Evolutionary conservation across 2,329 filamentous ascomycete species (phyloP), one percentile per base, ranked within the genome.

Genomic region (Myrmaecium sp.): DNA sequence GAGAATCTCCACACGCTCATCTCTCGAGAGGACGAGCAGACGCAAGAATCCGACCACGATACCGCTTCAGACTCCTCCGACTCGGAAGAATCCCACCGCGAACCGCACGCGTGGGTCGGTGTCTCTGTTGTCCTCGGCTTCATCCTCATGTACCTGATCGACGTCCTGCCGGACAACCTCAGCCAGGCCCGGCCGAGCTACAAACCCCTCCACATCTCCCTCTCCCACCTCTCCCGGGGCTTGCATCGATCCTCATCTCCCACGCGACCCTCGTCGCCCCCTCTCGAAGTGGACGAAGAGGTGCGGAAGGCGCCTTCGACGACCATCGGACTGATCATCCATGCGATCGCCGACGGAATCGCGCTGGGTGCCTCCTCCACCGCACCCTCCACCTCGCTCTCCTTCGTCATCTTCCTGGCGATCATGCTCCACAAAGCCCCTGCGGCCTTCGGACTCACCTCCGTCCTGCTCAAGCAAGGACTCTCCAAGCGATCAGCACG

Each of bases 391-490:
- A 69, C 73, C 2, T 45, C 46, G 31, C 58, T 98, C 7, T 82
- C 80, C 18, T 71, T 95, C 33, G 80, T 98, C 40, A 82, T 98
- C 20, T 98, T 98, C 50, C 55, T 93, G 21, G 89, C 89, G 7
- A 89, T 98, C 39, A 91, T 98, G 79, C 70, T 95, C 5, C 89
- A 98, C 54, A 98, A 95, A 56, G 86, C 83, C 1, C 86, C 84
- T 0, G 89, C 89, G 2, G 84, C 89, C 0, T 98, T 98, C 55
- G 89, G 89, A 0, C 58, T 98, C 25, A 95, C 86, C 0, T 84
- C 83, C 1, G 70, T 94, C 2, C 57, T 98, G 24, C 60, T 98
- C 24, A 91, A 86, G 49, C 83, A 94, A 46, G 89, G 89, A 0
- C 60, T 95, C 1, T 82, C 79, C 8, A 95, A 91, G 51, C 72